Base-by-base conservation (phyloP, 192 early-diverging fungal genomes). In the Hyaloraphidium curvatum region DNA sequence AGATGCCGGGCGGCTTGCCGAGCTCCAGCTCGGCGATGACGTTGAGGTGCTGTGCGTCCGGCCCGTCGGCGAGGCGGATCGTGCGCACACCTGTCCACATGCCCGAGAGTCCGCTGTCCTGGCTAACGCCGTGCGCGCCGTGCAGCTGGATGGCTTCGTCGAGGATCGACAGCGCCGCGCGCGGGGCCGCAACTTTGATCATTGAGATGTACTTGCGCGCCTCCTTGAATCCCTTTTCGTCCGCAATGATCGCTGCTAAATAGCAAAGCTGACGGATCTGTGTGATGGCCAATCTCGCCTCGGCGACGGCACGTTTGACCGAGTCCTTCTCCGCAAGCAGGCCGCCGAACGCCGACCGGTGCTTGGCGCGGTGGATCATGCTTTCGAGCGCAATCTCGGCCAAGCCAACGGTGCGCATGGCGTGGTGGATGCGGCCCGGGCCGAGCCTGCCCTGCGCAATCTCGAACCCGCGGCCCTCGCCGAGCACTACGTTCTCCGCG, bases 391-490 rank as follows among this genome's bases (percentile, higher is more conserved):
- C 86, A 56, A 90, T 79, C 63, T 96, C 91, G 39, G 83, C 89
- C 67, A 87, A 75, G 27, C 94, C 94, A 52, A 98, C 82, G 7
- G 78, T 68, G 31, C 91, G 81, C 91, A 96, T 94, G 70, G 91
- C 94, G 71, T 95, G 91, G 76, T 98, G 94, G 67, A 48, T 48
- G 43, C 56, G 23, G 14, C 74, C 78, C 26, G 91, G 91, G 2
- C 94, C 94, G 28, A 98, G 73, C 2, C 94, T 73, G 19, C 91
- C 94, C 72, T 98, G 94, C 58, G 96, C 84, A 39, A 98, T 75
- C 59, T 95, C 94, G 62, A 98, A 98, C 0, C 94, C 94, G 56
- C 91, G 76, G 22, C 94, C 94, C 61, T 91, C 86, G 39, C 91
- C 91, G 27, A 92, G 72, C 23, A 98, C 68, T 52, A 95, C 80